These are phyloP conservation scores for Cyclotella choctawhatcheeana DNA, from an alignment of 108 stramenopile species.

Conservation along the genomic window DNA sequence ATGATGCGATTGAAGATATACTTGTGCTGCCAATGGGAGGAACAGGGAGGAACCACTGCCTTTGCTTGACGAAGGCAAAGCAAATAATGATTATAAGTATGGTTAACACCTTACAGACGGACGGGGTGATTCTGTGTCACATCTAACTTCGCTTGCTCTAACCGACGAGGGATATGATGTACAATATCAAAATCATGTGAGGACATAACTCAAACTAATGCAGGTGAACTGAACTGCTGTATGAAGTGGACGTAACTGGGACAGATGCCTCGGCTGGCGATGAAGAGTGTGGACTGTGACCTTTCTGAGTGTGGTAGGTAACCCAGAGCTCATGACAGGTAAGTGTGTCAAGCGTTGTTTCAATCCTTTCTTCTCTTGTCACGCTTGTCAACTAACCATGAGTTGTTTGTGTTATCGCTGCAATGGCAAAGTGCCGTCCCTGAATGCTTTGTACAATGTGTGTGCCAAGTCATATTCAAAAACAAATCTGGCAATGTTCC, in stretches of 20 bases:
- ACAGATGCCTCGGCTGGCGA: slow-evolving; percentile 43
- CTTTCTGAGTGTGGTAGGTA: slow-evolving; percentile 62
- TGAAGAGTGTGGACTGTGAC: slow-evolving; percentile 69
- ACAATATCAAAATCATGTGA: slow-evolving; percentile 63
- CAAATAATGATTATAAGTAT: slow-evolving; percentile 70
- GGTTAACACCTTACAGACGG: slow-evolving; percentile 47
- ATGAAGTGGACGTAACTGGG: slow-evolving; percentile 64
- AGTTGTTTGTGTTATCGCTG: slow-evolving; percentile 34
- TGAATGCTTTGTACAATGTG: slow-evolving; percentile 50
- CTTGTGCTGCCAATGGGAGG: slow-evolving; percentile 42
- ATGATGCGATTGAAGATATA: slow-evolving; percentile 47
- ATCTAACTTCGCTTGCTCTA: slow-evolving; percentile 55
- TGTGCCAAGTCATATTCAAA: slow-evolving; percentile 77
- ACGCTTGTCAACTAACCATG: too few relatives aligned
- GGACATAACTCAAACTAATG: slow-evolving; percentile 51
- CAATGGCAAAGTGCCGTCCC: slow-evolving; percentile 31
- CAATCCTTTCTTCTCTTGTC: background rate
- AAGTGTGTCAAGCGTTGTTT: background rate
- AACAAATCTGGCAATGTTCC: slow-evolving; percentile 70
- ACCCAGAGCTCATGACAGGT: slow-evolving; percentile 47
- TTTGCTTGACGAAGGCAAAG: slow-evolving; percentile 50
- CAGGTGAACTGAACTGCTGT: slow-evolving; percentile 56
- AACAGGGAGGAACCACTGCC: slow-evolving; percentile 49
- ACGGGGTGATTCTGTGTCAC: slow-evolving; percentile 71
- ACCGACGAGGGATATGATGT: slow-evolving; percentile 53